These are phyloP conservation scores for Eucalyptus urophylla DNA, from an alignment of 345 rosid species.

Conservation along the genomic window DNA sequence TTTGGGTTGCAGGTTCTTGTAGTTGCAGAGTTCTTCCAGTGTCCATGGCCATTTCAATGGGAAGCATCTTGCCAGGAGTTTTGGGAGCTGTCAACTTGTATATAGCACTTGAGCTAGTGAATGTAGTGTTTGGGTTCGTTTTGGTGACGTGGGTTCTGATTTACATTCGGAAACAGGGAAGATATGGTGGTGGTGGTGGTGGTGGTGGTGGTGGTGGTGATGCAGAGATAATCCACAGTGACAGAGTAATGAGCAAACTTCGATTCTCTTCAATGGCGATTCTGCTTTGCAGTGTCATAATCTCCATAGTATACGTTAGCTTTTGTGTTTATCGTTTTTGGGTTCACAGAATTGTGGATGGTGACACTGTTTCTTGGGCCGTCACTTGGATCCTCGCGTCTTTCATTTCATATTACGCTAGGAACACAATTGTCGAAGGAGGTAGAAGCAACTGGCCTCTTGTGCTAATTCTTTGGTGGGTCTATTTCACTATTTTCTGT, in stretches of 20 bases:
- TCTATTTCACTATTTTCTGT: constrained; percentile 4
- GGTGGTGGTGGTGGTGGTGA: not conserved
- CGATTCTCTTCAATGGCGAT: not conserved
- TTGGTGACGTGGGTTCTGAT: not conserved
- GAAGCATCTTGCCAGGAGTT: not conserved
- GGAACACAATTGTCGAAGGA: not conserved
- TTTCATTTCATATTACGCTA: constrained; percentile 4
- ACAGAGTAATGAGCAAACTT: not conserved
- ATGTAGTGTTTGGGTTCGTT: not conserved
- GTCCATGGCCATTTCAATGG: not conserved
- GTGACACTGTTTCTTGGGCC: not conserved
- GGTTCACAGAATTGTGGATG: not conserved
- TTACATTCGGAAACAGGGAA: not conserved
- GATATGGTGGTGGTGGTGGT: not conserved
- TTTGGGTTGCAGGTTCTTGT: not conserved
- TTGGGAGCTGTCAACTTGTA: not conserved
- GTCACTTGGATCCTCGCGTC: constrained; percentile 30
- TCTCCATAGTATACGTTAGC: constrained; percentile 9
- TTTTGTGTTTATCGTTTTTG: constrained; percentile 17
- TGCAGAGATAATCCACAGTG: not conserved
- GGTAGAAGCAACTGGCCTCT: constrained; percentile 22
- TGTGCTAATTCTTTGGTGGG: constrained; percentile 37
- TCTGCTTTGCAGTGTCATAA: constrained; percentile 5
- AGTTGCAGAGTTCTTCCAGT: not conserved
- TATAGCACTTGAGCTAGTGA: not conserved